These are phyloP conservation scores for Stenocarpella maydis DNA, from an alignment of 2,329 filamentous ascomycete species.

Conservation along the genomic window DNA sequence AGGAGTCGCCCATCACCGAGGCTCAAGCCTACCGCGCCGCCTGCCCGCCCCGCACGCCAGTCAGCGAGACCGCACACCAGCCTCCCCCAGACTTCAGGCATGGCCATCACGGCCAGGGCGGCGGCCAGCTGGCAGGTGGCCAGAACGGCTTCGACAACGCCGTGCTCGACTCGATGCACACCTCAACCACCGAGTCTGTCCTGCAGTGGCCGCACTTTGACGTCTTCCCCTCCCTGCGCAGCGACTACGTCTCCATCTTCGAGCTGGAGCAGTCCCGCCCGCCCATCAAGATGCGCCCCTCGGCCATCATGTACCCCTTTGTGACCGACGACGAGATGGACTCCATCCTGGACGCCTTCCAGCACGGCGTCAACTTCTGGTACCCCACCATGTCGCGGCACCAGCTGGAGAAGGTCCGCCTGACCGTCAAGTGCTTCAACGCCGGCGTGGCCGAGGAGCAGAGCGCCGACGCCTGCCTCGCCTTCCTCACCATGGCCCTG, in stretches of 20 bases:
- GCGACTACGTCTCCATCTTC: constrained; percentile 55
- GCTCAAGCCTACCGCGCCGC: constrained; percentile 18
- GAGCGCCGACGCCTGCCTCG: constrained; percentile 50
- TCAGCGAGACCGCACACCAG: constrained; percentile 22
- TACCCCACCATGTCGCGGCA: constrained; percentile 57
- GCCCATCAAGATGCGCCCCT: constrained; percentile 44
- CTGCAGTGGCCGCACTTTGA: constrained; percentile 61
- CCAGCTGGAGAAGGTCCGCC: constrained; percentile 47
- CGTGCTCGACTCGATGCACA: constrained; percentile 58
- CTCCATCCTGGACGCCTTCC: constrained; percentile 52
- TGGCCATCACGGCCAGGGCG: constrained; percentile 36
- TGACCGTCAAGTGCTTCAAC: constrained; percentile 41
- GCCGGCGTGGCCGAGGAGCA: constrained; percentile 48
- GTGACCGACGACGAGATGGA: constrained; percentile 52
- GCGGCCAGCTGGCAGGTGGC: constrained; percentile 33
- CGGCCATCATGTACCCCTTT: constrained; percentile 51
- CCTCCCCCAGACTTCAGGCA: constrained; percentile 17
- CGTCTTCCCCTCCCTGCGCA: constrained; percentile 51
- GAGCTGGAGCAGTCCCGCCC: constrained; percentile 54
- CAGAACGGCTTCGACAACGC: constrained; percentile 52
- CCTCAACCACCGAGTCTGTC: constrained; percentile 59
- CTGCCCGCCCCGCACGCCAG: constrained; percentile 35
- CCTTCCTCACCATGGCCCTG: constrained; percentile 56
- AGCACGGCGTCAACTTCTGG: constrained; percentile 60
- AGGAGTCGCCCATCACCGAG: constrained; percentile 38